These are phyloP conservation scores for Sporothrix pseudoabietina DNA, from an alignment of 2,329 filamentous ascomycete species.

Conservation along the genomic window DNA sequence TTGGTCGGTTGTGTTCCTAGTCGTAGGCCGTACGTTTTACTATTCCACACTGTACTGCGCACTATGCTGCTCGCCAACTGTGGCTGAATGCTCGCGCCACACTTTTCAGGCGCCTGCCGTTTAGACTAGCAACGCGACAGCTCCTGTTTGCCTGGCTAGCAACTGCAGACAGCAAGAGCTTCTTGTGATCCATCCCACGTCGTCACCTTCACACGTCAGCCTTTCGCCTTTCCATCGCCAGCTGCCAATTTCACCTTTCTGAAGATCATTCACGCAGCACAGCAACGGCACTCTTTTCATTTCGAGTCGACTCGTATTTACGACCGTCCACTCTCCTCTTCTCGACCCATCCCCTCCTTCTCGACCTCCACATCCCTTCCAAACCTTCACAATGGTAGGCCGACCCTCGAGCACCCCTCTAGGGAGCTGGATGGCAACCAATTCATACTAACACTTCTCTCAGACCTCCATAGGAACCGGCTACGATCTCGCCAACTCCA, in stretches of 20 bases:
- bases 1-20: not conserved
- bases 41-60: not conserved
- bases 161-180: slow-evolving; percentile 2
- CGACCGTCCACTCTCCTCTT: not conserved
- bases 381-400: slow-evolving; percentile 21
- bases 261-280: not conserved
- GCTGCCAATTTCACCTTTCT: not conserved
- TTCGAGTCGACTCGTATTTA: not conserved
- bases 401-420: not conserved
- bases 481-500: slow-evolving; percentile 98
- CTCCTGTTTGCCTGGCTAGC: slow-evolving; percentile 24
- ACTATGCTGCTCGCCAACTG: not conserved
- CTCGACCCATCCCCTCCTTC: not conserved
- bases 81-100: slow-evolving; percentile 24
- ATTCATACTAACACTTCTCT: not conserved
- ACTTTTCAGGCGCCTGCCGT: not conserved
- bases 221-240: slow-evolving; percentile 13
- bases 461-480: slow-evolving; percentile 99
- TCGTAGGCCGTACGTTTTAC: not conserved
- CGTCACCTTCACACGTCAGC: not conserved
- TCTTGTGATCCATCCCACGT: slow-evolving; percentile 10
- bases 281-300: not conserved
- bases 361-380: not conserved
- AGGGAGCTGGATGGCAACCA: not conserved
- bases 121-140: slow-evolving; percentile 22